Base-by-base conservation (phyloP, 441 rosid genomes). In the Isatis lusitanica region DNA sequence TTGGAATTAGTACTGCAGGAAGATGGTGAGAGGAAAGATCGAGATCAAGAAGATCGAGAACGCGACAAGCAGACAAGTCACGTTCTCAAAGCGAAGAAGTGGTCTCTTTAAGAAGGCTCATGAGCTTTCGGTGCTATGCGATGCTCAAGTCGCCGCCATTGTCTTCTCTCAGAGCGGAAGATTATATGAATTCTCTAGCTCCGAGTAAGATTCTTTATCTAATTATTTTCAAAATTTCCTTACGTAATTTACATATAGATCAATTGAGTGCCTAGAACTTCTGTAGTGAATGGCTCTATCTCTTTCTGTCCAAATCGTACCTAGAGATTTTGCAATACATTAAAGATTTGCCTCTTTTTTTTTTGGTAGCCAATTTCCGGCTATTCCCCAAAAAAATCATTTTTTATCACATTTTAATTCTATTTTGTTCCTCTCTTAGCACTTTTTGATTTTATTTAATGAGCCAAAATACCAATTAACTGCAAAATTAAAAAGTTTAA, bases 41-140 rank as follows among this genome's bases (percentile, higher is more conserved):
- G 71, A 86, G 83, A 83, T 88, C 85, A 88, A 78, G 80, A 79
- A 74, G 80, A 88, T 90, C 30, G 93, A 90, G 76, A 88, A 88
- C 26, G 65, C 47, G 8, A 77, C 87, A 7, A 90, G 87, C 82
- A 67, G 91, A 81, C 93, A 88, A 81, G 91, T 86, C 70, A 88
- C 91, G 40, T 90, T 90, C 62, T 85, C 87, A 0, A 87, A 90
- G 82, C 79, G 95, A 36, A 84, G 91, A 61, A 85, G 53, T 3
- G 93, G 93, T 67, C 81, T 90, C 33, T 53, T 90, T 73, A 88
- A 90, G 84, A 90, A 90, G 75, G 96, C 96, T 42, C 71, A 61
- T 50, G 92, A 88, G 85, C 86, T 90, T 28, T 85, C 91, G 0
- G 86, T 86, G 74, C 84, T 87, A 9, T 89, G 92, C 42, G 94